These are phyloP conservation scores for Leptomonas seymouri DNA, from an alignment of 208 protist species.

Conservation along the genomic window DNA sequence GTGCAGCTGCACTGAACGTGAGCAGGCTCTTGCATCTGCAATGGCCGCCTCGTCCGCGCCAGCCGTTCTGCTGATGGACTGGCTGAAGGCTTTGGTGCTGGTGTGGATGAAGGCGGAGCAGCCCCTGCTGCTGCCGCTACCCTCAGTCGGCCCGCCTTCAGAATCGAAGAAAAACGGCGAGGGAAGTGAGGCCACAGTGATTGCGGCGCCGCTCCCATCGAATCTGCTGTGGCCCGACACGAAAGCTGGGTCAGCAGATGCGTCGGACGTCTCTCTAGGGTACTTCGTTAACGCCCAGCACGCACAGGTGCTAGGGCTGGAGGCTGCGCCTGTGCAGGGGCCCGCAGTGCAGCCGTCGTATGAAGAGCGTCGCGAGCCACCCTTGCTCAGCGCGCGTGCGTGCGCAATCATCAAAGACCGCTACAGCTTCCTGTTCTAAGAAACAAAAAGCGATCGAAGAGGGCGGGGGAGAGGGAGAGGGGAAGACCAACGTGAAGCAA, in stretches of 20 bases:
- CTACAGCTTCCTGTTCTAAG: conserved; percentile 28
- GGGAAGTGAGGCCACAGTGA: not conserved
- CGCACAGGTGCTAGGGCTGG: conserved; percentile 19
- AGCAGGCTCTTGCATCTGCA: not conserved
- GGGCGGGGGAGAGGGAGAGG: not conserved
- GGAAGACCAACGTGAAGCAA: not conserved
- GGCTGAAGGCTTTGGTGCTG: conserved; percentile 27
- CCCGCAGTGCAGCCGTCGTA: not conserved
- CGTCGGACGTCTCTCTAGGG: conserved; percentile 21
- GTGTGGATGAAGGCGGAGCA: conserved; percentile 40
- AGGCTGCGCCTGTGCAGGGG: conserved; percentile 1
- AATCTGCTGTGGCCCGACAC: conserved; percentile 25
- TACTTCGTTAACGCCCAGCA: conserved; percentile 23
- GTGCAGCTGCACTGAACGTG: not conserved
- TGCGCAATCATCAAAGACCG: conserved; percentile 33
- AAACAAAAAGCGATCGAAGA: not conserved
- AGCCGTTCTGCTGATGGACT: conserved; percentile 26
- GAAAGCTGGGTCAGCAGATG: conserved; percentile 5
- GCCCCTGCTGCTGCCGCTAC: conserved; percentile 23
- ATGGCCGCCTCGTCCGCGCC: conserved; percentile 19
- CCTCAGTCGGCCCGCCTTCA: not conserved
- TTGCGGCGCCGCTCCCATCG: not conserved
- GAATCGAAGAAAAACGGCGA: not conserved
- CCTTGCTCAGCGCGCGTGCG: conserved; percentile 33
- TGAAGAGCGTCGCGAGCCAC: conserved; percentile 17